Evolutionary conservation across 2,329 filamentous ascomycete genomes (phyloP).

Genomic region (Calonectria honghensis): DNA sequence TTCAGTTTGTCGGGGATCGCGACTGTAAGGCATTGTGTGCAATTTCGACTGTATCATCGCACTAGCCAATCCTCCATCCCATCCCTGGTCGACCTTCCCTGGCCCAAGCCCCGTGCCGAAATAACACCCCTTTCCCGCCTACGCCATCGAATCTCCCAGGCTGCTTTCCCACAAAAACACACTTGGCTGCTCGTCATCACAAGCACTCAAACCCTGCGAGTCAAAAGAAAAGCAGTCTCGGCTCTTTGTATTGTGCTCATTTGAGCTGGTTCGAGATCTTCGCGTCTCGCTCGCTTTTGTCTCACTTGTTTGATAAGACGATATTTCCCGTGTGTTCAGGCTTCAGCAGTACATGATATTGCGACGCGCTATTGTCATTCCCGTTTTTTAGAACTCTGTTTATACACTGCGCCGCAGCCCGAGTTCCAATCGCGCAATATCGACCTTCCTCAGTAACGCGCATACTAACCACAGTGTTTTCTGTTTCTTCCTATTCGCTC

Average conservation of each 20-base stretch:
- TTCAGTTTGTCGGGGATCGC: slow-evolving; percentile 15
- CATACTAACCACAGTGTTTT: slow-evolving; percentile 38
- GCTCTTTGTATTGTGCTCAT: slow-evolving; percentile 28
- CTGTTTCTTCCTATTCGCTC: slow-evolving; percentile 33
- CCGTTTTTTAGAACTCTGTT: slow-evolving; percentile 24
- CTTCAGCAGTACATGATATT: slow-evolving; percentile 38
- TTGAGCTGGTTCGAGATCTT: slow-evolving; percentile 37
- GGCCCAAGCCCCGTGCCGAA: slow-evolving; percentile 51
- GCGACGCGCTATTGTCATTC: slow-evolving; percentile 38
- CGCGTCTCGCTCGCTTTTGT: slow-evolving; percentile 32
- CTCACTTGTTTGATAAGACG: slow-evolving; percentile 31
- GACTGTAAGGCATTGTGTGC: slow-evolving; percentile 36
- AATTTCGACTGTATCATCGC: slow-evolving; percentile 36
- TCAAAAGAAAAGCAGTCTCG: slow-evolving; percentile 23
- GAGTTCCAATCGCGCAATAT: slow-evolving; percentile 49
- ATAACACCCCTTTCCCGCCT: slow-evolving; percentile 55
- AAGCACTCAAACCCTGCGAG: slow-evolving; percentile 18
- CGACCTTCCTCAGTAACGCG: slow-evolving; percentile 43
- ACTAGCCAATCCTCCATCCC: slow-evolving; percentile 45
- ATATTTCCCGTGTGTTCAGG: slow-evolving; percentile 24
- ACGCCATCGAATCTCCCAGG: slow-evolving; percentile 41
- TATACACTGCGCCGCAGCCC: slow-evolving; percentile 33
- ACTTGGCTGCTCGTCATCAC: slow-evolving; percentile 34
- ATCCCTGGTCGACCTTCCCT: slow-evolving; percentile 50
- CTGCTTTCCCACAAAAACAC: slow-evolving; percentile 32